phyloP scores from a whole-genome alignment of 352 stramenopile genomes.

The Phytophthora citrophthora region DNA sequence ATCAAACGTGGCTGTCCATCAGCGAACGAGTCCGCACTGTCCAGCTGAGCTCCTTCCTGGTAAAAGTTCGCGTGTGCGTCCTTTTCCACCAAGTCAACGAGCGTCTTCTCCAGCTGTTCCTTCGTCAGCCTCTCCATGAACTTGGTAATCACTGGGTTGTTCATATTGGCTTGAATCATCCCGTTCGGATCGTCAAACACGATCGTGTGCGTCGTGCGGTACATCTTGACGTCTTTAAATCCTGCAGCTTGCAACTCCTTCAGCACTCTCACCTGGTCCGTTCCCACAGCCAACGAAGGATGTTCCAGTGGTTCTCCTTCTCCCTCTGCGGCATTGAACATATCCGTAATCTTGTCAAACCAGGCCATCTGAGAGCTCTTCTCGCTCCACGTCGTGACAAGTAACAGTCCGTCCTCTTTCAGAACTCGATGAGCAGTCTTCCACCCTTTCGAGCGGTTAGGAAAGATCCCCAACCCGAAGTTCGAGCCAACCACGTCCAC shows the following conservation, averaged over 20 bases:
- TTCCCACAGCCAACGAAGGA: slow-evolving; percentile 11
- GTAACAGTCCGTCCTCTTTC: slow-evolving; percentile 45
- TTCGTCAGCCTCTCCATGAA: slow-evolving; percentile 35
- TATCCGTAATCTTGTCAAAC: slow-evolving; percentile 38
- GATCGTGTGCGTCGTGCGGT: slow-evolving; percentile 37
- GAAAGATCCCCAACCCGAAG: slow-evolving; percentile 53
- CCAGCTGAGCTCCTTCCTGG: slow-evolving; percentile 2
- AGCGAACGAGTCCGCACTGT: slow-evolving; percentile 14
- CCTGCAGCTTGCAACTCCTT: slow-evolving; percentile 33
- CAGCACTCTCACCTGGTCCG: slow-evolving; percentile 17
- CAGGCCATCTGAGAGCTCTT: slow-evolving; percentile 47
- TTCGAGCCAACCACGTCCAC: slow-evolving; percentile 52
- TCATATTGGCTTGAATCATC: slow-evolving; percentile 33
- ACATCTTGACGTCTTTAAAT: slow-evolving; percentile 33
- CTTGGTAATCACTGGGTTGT: slow-evolving; percentile 33
- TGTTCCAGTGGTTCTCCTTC: slow-evolving; percentile 14
- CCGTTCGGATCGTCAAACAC: slow-evolving; percentile 36
- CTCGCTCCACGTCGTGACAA: slow-evolving; percentile 49
- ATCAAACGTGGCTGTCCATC: slow-evolving; percentile 33
- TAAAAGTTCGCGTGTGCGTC: slow-evolving; percentile 31
- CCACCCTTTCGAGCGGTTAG: slow-evolving; percentile 40
- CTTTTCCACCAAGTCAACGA: slow-evolving; percentile 28
- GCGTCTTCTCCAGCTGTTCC: slow-evolving; percentile 25
- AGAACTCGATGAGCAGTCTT: slow-evolving; percentile 40
- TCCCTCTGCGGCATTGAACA: slow-evolving; percentile 31